Conservation (phyloP, 768 basidiomycete species). For the Pleurotus tuber-regium region DNA sequence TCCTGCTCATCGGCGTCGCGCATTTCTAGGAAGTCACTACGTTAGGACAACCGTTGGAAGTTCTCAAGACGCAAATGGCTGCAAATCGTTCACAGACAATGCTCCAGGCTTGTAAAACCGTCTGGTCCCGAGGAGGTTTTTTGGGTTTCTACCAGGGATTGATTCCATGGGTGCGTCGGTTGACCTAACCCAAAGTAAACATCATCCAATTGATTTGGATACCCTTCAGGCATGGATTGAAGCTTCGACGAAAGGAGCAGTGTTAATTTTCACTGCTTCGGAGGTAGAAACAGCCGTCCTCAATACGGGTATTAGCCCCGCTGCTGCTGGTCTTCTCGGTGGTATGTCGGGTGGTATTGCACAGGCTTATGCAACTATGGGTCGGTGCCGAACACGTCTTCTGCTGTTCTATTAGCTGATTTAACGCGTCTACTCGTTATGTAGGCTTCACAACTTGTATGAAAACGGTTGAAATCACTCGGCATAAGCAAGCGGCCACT, state of each 20-base stretch:
- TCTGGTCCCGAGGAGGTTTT: conserved; percentile 91
- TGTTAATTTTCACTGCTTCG: conserved; percentile 92
- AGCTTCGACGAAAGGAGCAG: conserved; percentile 96
- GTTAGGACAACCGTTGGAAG: conserved; percentile 96
- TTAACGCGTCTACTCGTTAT: not conserved
- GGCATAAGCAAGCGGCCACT: conserved; percentile 83
- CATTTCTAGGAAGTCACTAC: conserved; percentile 86
- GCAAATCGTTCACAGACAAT: conserved; percentile 92
- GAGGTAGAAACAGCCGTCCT: conserved; percentile 81
- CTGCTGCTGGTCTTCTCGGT: conserved; percentile 83
- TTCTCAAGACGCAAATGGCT: conserved; percentile 99
- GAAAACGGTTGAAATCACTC: conserved; percentile 98
- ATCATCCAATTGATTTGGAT: conserved; percentile 8
- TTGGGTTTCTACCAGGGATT: conserved; percentile 95
- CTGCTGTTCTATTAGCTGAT: conserved; percentile 15
- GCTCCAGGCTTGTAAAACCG: conserved; percentile 77
- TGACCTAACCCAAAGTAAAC: not conserved
- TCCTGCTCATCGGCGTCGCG: conserved; percentile 18
- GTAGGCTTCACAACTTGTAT: conserved; percentile 98
- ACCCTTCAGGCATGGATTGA: conserved; percentile 97
- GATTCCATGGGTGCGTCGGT: conserved; percentile 86
- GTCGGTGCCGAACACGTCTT: conserved; percentile 45
- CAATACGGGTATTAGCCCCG: conserved; percentile 71
- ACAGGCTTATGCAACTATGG: conserved; percentile 99
- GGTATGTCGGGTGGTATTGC: conserved; percentile 98